Conservation (phyloP, 805 yeast species). For the Lachancea quebecensis region DNA sequence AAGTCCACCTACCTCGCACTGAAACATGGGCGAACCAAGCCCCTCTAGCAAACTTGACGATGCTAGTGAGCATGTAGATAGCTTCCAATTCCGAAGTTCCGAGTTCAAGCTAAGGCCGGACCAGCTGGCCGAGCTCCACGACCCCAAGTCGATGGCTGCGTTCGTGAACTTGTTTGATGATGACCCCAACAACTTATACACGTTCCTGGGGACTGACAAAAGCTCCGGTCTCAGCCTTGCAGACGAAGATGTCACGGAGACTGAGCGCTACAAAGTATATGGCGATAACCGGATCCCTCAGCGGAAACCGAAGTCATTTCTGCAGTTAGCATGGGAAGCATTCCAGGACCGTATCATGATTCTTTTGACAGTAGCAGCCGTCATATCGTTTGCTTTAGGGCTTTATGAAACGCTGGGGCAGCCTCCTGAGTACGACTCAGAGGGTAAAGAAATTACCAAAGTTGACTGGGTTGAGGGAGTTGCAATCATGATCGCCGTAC, state of each 20-base stretch:
- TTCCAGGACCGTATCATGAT: conserved; percentile 87
- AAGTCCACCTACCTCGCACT: background rate
- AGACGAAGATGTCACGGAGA: conserved; percentile 8
- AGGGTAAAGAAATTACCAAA: conserved; percentile 69
- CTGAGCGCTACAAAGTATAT: conserved; percentile 34
- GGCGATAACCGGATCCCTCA: conserved; percentile 73
- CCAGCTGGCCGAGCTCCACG: conserved; percentile 25
- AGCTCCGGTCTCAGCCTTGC: conserved; percentile 18
- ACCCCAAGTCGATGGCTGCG: conserved; percentile 27
- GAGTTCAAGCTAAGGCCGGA: conserved; percentile 13
- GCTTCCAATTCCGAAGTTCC: background rate
- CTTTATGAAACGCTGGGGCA: conserved; percentile 88
- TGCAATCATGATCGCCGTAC: conserved; percentile 87
- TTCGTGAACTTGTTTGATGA: conserved; percentile 21
- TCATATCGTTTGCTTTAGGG: conserved; percentile 83
- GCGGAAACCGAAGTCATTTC: conserved; percentile 59
- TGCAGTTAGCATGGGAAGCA: conserved; percentile 69
- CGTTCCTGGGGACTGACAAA: conserved; percentile 19
- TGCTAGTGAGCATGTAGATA: background rate
- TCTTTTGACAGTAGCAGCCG: conserved; percentile 76
- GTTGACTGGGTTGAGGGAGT: conserved; percentile 99
- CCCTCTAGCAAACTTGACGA: background rate
- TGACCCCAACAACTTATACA: conserved; percentile 17
- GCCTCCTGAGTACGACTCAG: conserved; percentile 66
- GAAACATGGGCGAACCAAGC: background rate